A percentile compares a stretch with the other conserved stretches of the same genome.
Conservation (phyloP, 2,329 filamentous ascomycete species). For the Keithomyces neogunnii region DNA sequence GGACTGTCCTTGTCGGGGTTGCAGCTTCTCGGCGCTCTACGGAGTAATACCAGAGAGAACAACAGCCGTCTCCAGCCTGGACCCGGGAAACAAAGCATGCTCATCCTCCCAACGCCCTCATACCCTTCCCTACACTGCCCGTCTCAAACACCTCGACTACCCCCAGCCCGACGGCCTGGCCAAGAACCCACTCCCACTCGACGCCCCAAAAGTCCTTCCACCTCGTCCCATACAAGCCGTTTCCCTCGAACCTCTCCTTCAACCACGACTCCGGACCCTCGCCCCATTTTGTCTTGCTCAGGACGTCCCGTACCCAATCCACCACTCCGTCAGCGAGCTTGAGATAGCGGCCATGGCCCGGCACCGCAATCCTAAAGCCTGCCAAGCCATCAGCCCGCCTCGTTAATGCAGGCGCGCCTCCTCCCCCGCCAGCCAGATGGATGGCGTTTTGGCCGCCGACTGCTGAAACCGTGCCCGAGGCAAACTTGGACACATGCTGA, state of each 20-base stretch:
- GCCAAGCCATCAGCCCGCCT: conserved; percentile 5
- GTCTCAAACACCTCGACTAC: conserved; percentile 69
- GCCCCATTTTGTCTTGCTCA: conserved; percentile 50
- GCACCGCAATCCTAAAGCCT: conserved; percentile 50
- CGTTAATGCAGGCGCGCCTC: conserved; percentile 17
- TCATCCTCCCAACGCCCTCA: conserved; percentile 36
- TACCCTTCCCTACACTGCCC: conserved; percentile 60
- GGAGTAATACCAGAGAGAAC: too few relatives aligned
- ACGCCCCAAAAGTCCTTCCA: conserved; percentile 66
- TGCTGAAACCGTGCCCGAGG: conserved; percentile 60
- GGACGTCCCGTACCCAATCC: conserved; percentile 49
- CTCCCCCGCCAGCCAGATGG: conserved; percentile 52
- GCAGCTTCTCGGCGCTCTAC: too few relatives aligned
- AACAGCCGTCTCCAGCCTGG: neutral
- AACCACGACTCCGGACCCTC: conserved; percentile 56
- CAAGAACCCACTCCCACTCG: conserved; percentile 62
- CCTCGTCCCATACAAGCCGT: conserved; percentile 30
- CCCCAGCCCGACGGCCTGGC: conserved; percentile 62
- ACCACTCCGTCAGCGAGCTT: conserved; percentile 56
- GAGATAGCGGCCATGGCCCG: conserved; percentile 58
- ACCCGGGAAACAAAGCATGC: neutral
- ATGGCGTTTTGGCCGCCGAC: conserved; percentile 61
- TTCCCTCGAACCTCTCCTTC: conserved; percentile 63
- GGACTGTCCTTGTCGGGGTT: too few relatives aligned
- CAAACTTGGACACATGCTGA: conserved; percentile 52